phyloP scores from a whole-genome alignment of 2,329 filamentous ascomycete genomes.

The Triangularia verruculosa region DNA sequence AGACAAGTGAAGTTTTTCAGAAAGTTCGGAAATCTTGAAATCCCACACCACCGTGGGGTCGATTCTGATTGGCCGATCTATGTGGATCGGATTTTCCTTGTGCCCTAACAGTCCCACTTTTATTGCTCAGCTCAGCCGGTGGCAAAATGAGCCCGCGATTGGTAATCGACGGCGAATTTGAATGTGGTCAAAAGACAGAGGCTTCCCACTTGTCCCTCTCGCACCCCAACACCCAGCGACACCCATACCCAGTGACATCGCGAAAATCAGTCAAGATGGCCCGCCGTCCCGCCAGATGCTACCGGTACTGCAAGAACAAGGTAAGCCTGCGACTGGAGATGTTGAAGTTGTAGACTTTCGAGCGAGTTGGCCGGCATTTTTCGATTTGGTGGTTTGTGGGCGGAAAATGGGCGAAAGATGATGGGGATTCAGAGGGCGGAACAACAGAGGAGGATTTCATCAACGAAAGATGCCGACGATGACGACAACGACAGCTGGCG shows the following conservation, averaged over 20 bases:
- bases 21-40: slow-evolving; percentile 20
- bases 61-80: slow-evolving; percentile 26
- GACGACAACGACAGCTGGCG: not conserved
- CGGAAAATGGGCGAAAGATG: slow-evolving; percentile 8
- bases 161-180: slow-evolving; percentile 30
- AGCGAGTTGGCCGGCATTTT: not conserved
- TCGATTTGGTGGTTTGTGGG: slow-evolving; percentile 1
- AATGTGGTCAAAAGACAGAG: slow-evolving; percentile 34
- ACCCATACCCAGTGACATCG: slow-evolving; percentile 43
- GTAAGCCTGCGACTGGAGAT: slow-evolving; percentile 49
- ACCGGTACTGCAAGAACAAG: slow-evolving; percentile 99
- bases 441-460: not conserved
- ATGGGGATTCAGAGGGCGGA: not conserved
- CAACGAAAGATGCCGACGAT: not conserved
- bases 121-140: slow-evolving; percentile 8
- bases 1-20: slow-evolving; percentile 4
- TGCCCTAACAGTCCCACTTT: slow-evolving; percentile 39
- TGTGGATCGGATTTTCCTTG: slow-evolving; percentile 22
- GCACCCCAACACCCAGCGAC: slow-evolving; percentile 42
- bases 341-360: not conserved
- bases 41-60: slow-evolving; percentile 1
- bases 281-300: slow-evolving; percentile 98
- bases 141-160: slow-evolving; percentile 57
- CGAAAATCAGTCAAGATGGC: slow-evolving; percentile 84
- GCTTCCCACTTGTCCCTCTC: slow-evolving; percentile 28